These are phyloP conservation scores for Penicillium angulare DNA, from an alignment of 495 filamentous ascomycete genomes.

Conservation along the genomic window DNA sequence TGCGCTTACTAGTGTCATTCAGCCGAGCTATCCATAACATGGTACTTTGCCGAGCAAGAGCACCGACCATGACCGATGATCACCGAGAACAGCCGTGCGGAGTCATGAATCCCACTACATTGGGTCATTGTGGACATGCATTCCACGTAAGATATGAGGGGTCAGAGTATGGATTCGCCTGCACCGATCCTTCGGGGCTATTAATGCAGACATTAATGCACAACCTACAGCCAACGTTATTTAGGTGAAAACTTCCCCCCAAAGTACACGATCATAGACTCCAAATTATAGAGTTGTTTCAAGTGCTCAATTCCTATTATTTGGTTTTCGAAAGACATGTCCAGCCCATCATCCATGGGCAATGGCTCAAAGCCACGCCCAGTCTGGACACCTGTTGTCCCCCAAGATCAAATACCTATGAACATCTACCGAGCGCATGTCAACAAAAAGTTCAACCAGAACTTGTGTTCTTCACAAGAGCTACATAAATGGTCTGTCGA, in stretches of 20 bases:
- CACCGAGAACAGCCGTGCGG: conserved; percentile 10
- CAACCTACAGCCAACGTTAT: too few species aligned
- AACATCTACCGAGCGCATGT: conserved; percentile 22
- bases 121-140: not conserved
- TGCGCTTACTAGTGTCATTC: not conserved
- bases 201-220: too few species aligned
- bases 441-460: conserved; percentile 18
- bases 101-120: not conserved
- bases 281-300: too few species aligned
- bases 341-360: not conserved
- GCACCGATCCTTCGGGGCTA: too few species aligned
- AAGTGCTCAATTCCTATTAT: not conserved
- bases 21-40: conserved; percentile 1
- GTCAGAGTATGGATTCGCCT: too few species aligned
- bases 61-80: conserved; percentile 17
- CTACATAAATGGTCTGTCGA: conserved; percentile 18
- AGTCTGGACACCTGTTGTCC: conserved; percentile 12
- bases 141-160: not conserved
- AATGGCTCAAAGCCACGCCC: conserved; percentile 2
- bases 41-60: conserved; percentile 14
- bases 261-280: too few species aligned
- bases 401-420: conserved; percentile 16
- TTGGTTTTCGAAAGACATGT: not conserved
- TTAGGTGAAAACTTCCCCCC: too few species aligned
- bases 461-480: conserved; percentile 14